phyloP scores from a whole-genome alignment of 2,329 filamentous ascomycete species.

The Arthrobotrys pseudoclavata region DNA sequence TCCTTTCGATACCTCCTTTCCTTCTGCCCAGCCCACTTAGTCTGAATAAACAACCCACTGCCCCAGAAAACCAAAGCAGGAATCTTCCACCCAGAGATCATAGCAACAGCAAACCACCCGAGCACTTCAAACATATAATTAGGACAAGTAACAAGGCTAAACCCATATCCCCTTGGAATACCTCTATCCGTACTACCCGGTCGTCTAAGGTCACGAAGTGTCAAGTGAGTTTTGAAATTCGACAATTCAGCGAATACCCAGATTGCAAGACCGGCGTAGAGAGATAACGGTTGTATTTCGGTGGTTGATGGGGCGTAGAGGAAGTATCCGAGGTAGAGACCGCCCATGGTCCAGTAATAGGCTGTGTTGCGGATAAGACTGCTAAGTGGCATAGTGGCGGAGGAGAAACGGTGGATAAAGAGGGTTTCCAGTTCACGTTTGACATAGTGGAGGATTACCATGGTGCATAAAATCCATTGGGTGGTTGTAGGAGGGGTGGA shows the following conservation, averaged over 20 bases:
- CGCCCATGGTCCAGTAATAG: conserved; percentile 92
- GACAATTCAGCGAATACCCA: conserved; percentile 82
- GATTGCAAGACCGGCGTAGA: conserved; percentile 76
- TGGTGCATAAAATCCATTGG: conserved; percentile 80
- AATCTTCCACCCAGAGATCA: conserved; percentile 81
- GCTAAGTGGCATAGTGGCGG: conserved; percentile 88
- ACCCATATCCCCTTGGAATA: conserved; percentile 88
- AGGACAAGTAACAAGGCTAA: conserved; percentile 88
- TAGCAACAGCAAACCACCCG: conserved; percentile 85
- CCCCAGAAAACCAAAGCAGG: conserved; percentile 81
- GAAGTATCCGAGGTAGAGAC: conserved; percentile 84
- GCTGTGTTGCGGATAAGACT: conserved; percentile 96
- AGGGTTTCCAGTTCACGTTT: conserved; percentile 97
- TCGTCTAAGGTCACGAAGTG: conserved; percentile 81
- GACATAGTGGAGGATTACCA: conserved; percentile 86
- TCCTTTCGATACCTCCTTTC: conserved; percentile 90
- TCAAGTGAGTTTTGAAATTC: conserved; percentile 84
- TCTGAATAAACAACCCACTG: conserved; percentile 84
- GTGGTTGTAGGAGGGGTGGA: conserved; percentile 73
- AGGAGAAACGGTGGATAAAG: conserved; percentile 94
- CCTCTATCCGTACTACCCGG: conserved; percentile 86
- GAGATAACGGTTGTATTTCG: conserved; percentile 68
- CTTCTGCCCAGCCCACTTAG: conserved; percentile 88
- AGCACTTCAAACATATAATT: conserved; percentile 96
- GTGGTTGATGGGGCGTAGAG: conserved; percentile 81